Evolutionary conservation across 805 yeast genomes (phyloP), one percentile per base, ranked within the genome.

Genomic region (Helenozyma rhizophorensis): DNA sequence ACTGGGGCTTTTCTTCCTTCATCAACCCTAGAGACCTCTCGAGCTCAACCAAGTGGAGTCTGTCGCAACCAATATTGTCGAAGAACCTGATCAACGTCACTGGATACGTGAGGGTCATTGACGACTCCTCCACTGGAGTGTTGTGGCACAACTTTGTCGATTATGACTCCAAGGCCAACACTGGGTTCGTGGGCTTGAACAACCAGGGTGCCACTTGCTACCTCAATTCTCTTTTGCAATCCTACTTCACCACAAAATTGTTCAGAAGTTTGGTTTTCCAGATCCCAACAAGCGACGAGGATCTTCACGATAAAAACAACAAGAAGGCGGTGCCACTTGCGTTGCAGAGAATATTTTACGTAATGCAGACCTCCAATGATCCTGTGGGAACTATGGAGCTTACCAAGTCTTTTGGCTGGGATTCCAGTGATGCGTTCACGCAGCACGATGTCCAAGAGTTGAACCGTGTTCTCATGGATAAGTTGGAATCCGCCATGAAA

Each of bases 151-250:
- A 83, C 53, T 87, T 88, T 47, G 42, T 70, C 25, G 83, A 85
- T 50, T 85, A 85, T 59, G 87, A 93, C 58, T 88, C 97, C 2
- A 87, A 88, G 54, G 75, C 79, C 48, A 78, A 67, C 32, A 86
- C 97, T 0, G 97, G 97, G 0, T 88, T 71, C 54, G 95, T 88
- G 7, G 99, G 99, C 1, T 74, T 93, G 41, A 81, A 78, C 45
- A 93, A 93, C 53, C 99, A 93, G 63, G 99, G 98, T 42, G 99
- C 99, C 2, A 93, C 99, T 0, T 93, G 99, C 58, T 93, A 93
- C 60, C 73, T 93, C 53, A 93, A 93, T 56, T 90, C 97, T 0
- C 68, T 93, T 38, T 60, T 93, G 33, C 98, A 93, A 58, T 84
- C 96, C 9, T 83, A 93, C 47, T 93, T 71, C 56, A 86, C 86